A percentile compares a stretch with the other conserved stretches of the same genome.
Conservation (phyloP, 345 rosid species). For the Syzygium aqueum region DNA sequence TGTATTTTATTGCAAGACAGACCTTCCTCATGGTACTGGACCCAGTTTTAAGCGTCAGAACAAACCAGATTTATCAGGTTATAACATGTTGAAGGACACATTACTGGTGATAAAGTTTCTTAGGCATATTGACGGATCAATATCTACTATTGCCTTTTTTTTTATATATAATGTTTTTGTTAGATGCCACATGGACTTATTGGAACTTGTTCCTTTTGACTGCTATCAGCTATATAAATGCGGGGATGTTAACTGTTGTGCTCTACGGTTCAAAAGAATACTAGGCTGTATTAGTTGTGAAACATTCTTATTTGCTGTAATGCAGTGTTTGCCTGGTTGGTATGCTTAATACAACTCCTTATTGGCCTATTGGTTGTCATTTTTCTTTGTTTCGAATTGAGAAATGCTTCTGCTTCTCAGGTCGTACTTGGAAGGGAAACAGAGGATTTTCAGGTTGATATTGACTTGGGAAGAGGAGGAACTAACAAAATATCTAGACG, state of each 20-base stretch:
- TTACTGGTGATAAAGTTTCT: neutral
- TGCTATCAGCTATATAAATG: neutral
- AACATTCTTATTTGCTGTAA: neutral
- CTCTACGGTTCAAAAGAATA: neutral
- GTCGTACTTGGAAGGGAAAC: conserved; percentile 87
- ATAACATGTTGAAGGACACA: neutral
- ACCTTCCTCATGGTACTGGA: neutral
- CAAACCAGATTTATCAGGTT: neutral
- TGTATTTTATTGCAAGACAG: neutral
- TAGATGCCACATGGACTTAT: neutral
- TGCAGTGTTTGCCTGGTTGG: neutral
- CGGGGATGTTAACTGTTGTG: neutral
- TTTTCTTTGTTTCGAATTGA: neutral
- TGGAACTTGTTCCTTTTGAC: neutral
- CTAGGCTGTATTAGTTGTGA: no score
- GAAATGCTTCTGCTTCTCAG: conserved; percentile 29
- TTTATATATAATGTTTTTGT: neutral
- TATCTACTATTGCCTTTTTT: neutral
- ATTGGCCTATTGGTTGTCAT: neutral
- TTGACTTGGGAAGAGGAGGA: conserved; percentile 63
- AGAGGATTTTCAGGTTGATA: conserved; percentile 54
- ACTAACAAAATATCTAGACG: conserved; percentile 66
- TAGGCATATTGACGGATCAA: neutral
- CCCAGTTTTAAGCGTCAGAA: neutral
- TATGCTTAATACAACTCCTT: neutral